Conservation (phyloP, 2,329 filamentous ascomycete species). For the Penicillium sp. region DNA sequence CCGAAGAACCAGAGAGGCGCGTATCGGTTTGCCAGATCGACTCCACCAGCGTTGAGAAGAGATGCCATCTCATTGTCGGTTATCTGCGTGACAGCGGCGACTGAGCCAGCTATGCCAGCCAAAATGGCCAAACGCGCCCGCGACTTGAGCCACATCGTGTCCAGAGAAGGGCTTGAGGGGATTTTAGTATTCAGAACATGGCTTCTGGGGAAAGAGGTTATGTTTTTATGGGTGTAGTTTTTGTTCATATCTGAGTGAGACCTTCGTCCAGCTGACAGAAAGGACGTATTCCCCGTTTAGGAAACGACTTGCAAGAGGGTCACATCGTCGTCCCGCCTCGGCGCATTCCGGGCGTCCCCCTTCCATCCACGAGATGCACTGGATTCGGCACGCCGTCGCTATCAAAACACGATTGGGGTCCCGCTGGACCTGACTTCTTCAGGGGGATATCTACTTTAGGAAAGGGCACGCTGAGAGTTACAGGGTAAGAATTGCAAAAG, state of each 20-base stretch:
- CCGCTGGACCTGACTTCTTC: no score
- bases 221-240: not conserved
- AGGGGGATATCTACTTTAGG: not conserved
- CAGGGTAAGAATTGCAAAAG: not conserved
- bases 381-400: not conserved
- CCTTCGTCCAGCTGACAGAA: not conserved
- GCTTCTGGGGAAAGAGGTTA: not conserved
- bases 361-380: not conserved
- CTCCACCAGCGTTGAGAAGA: slow-evolving; percentile 43
- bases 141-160: slow-evolving; percentile 9
- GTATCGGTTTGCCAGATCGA: slow-evolving; percentile 31
- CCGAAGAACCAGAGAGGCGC: slow-evolving; percentile 37
- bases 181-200: not conserved
- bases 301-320: slow-evolving; percentile 18
- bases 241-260: not conserved
- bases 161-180: not conserved
- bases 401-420: not conserved
- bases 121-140: not conserved
- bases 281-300: slow-evolving; percentile 9
- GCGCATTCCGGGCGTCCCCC: not conserved
- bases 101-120: slow-evolving; percentile 15
- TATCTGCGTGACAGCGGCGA: slow-evolving; percentile 29
- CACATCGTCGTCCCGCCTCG: slow-evolving; percentile 11
- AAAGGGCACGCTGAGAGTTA: not conserved
- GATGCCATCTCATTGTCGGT: slow-evolving; percentile 36